Percentiles rank a stretch among this genome's conserved stretches.
These are phyloP conservation scores for Podospora bellae-mahoneyi DNA, from an alignment of 495 filamentous ascomycete genomes.

Conservation along the genomic window DNA sequence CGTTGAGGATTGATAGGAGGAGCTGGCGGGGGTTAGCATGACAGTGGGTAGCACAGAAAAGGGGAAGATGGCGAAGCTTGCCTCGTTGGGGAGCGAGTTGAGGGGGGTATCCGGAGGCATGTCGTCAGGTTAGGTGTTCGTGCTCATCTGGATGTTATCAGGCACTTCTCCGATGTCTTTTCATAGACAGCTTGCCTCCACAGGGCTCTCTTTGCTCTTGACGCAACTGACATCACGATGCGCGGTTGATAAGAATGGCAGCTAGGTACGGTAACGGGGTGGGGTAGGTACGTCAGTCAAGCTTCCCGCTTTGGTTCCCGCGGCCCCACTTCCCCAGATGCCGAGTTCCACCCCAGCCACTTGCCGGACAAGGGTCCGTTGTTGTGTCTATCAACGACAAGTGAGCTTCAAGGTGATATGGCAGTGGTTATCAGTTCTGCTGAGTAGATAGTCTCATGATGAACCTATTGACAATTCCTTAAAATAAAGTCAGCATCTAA, in stretches of 20 bases:
- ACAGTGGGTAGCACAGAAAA: background rate
- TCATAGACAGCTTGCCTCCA: background rate
- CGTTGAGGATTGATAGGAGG: conserved; percentile 59
- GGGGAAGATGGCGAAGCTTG: background rate
- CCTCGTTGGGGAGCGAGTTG: conserved; percentile 43
- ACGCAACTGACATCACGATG: background rate
- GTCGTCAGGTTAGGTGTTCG: background rate
- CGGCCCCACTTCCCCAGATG: background rate
- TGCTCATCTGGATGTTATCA: background rate
- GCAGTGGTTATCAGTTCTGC: background rate
- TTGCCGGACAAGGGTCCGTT: background rate
- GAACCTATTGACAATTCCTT: background rate
- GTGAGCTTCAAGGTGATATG: background rate
- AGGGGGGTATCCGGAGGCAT: conserved; percentile 35
- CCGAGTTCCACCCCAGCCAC: background rate
- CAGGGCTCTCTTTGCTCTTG: background rate
- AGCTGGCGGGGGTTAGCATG: conserved; percentile 46
- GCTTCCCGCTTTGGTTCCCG: background rate
- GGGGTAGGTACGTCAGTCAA: background rate
- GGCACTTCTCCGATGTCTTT: background rate
- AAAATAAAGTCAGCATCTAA: too few relatives aligned
- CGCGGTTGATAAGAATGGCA: background rate
- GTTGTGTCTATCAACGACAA: background rate
- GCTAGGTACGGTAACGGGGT: background rate
- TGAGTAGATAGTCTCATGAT: background rate